Evolutionary conservation across 371 early-diverging fungal species (phyloP).

Genomic region (Cokeromyces recurvatus): DNA sequence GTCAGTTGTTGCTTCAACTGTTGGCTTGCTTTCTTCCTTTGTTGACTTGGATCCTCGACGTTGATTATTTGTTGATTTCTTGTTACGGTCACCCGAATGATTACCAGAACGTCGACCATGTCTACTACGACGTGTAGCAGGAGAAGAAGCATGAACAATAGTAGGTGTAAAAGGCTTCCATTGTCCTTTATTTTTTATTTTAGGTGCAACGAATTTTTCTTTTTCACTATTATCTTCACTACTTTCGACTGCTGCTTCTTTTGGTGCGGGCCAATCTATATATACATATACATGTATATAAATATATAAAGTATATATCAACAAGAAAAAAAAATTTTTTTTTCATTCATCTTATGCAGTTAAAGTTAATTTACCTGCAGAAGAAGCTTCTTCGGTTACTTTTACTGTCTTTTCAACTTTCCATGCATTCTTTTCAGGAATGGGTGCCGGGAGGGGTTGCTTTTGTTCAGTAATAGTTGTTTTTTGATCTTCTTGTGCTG

Average conservation of each 20-base stretch:
- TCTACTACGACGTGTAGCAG: constrained; percentile 32
- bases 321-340: constrained; percentile 3
- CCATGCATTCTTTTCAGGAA: constrained; percentile 57
- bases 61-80: background rate
- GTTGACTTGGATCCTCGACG: constrained; percentile 15
- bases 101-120: constrained; percentile 17
- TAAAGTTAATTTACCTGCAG: too few species aligned
- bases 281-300: too few species aligned
- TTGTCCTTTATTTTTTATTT: constrained; percentile 53
- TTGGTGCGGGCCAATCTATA: constrained; percentile 47
- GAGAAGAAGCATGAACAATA: constrained; percentile 53
- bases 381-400: too few species aligned
- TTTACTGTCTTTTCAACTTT: constrained; percentile 38
- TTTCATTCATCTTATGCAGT: too few species aligned
- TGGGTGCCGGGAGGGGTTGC: constrained; percentile 39
- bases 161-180: constrained; percentile 60
- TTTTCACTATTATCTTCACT: constrained; percentile 25
- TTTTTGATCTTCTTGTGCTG: too few species aligned
- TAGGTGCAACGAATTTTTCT: constrained; percentile 33
- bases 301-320: too few species aligned
- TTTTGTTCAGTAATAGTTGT: too few species aligned
- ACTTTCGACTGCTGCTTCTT: constrained; percentile 35
- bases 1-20: constrained; percentile 3
- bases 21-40: background rate
- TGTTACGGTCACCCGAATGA: background rate